These are phyloP conservation scores for Pleurotus djamor DNA, from an alignment of 768 basidiomycete species.

Conservation along the genomic window DNA sequence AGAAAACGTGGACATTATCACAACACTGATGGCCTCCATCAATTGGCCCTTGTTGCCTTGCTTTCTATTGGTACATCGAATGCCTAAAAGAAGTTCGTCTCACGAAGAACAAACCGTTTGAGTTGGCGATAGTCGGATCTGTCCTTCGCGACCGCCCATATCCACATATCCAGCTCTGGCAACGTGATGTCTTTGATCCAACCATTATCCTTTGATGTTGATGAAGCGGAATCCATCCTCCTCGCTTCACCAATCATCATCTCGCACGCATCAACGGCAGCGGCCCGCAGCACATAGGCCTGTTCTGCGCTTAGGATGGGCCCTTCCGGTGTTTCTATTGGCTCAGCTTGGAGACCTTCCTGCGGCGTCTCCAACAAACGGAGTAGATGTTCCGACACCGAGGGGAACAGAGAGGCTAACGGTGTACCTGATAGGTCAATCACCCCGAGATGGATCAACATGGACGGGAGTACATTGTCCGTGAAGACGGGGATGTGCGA, in stretches of 20 bases:
- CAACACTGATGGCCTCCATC: no score
- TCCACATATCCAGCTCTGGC: conserved; percentile 70
- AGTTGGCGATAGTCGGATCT: conserved; percentile 66
- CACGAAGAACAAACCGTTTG: conserved; percentile 60
- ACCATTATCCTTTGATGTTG: conserved; percentile 16
- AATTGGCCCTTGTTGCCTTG: background rate
- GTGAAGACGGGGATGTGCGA: conserved; percentile 63
- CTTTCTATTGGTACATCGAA: background rate
- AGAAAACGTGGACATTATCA: background rate
- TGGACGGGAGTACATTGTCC: conserved; percentile 84
- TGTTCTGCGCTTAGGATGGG: conserved; percentile 59
- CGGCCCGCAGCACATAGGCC: conserved; percentile 73
- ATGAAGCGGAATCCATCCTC: conserved; percentile 19
- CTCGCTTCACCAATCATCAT: conserved; percentile 57
- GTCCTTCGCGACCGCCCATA: conserved; percentile 85
- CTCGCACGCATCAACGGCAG: conserved; percentile 79
- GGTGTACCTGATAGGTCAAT: conserved; percentile 56
- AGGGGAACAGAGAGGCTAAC: conserved; percentile 48
- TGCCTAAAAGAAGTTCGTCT: conserved; percentile 69
- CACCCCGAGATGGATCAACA: conserved; percentile 74
- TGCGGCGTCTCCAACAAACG: conserved; percentile 34
- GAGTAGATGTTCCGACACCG: conserved; percentile 34
- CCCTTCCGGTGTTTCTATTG: conserved; percentile 29
- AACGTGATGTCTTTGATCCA: conserved; percentile 60
- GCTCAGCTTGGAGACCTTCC: conserved; percentile 10